Evolutionary conservation across 371 early-diverging fungal genomes (phyloP).

Genomic region (Rhizopus stolonifer): DNA sequence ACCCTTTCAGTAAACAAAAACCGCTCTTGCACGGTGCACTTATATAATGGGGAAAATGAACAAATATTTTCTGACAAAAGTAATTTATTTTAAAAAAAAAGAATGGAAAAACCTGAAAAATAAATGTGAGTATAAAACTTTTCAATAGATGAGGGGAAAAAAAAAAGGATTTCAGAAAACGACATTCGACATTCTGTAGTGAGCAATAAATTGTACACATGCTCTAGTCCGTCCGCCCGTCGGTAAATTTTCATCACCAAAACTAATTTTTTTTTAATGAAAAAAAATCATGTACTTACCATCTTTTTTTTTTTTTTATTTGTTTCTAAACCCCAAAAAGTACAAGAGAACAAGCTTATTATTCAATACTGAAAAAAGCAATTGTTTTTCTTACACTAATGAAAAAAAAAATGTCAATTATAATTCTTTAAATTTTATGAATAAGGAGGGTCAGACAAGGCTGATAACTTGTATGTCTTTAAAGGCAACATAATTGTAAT

Average conservation of each 20-base stretch:
- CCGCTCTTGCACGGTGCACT: too few relatives aligned
- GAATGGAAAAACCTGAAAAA: too few relatives aligned
- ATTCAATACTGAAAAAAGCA: background rate
- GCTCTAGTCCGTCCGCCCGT: conserved; percentile 37
- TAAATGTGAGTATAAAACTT: background rate
- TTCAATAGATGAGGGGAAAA: too few relatives aligned
- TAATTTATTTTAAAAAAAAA: too few relatives aligned
- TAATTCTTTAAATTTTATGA: too few relatives aligned
- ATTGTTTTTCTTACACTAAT: background rate
- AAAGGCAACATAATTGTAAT: conserved; percentile 36
- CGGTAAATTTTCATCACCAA: conserved; percentile 25
- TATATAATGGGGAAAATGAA: too few relatives aligned
- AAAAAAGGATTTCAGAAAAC: conserved; percentile 20
- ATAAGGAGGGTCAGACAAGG: conserved; percentile 29
- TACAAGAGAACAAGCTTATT: too few relatives aligned
- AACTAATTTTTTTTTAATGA: background rate
- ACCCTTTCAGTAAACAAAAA: too few relatives aligned
- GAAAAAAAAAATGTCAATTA: background rate
- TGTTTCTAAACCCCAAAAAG: too few relatives aligned
- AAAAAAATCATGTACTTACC: too few relatives aligned
- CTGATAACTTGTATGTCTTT: conserved; percentile 33
- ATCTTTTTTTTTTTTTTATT: too few relatives aligned
- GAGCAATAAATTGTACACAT: conserved; percentile 20
- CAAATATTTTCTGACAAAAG: too few relatives aligned
- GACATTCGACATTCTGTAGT: conserved; percentile 32